A percentile compares a stretch with the other conserved stretches of the same genome.
phyloP scores from a whole-genome alignment of 2,329 filamentous ascomycete species.

The Metarhizium album region DNA sequence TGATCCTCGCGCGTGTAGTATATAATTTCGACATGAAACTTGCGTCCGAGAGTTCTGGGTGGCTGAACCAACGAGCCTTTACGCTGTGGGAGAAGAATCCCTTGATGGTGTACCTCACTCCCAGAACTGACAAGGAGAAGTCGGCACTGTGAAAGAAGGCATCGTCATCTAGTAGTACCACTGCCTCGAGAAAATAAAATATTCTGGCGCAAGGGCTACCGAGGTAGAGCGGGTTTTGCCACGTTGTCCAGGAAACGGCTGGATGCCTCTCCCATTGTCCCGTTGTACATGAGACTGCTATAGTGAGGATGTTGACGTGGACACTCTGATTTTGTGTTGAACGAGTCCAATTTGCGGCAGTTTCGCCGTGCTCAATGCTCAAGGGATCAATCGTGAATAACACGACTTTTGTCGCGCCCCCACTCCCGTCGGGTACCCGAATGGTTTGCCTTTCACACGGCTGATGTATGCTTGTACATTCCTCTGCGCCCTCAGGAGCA shows the following conservation, averaged over 20 bases:
- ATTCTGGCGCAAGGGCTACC: too few species aligned
- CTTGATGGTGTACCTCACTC: neutral
- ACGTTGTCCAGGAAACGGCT: neutral
- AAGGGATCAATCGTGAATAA: too few species aligned
- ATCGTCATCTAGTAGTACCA: too few species aligned
- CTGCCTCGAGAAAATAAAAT: too few species aligned
- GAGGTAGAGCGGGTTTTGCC: neutral
- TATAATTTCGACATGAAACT: constrained; percentile 20
- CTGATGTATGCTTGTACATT: too few species aligned
- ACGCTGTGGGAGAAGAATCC: constrained; percentile 6
- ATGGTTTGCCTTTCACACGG: too few species aligned
- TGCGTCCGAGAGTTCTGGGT: constrained; percentile 5
- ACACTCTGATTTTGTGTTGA: neutral
- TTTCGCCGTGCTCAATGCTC: neutral
- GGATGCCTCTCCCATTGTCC: too few species aligned
- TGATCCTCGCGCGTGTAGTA: constrained; percentile 17
- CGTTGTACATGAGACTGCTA: neutral
- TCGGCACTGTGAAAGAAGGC: neutral
- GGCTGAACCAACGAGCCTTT: constrained; percentile 5
- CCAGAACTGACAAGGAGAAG: neutral
- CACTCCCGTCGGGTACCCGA: too few species aligned
- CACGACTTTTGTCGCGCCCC: too few species aligned
- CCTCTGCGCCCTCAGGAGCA: too few species aligned
- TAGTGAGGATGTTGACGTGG: neutral
- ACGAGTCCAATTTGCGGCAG: neutral